These are phyloP conservation scores for Mrakia frigida DNA, from an alignment of 768 basidiomycete species.

Conservation along the genomic window DNA sequence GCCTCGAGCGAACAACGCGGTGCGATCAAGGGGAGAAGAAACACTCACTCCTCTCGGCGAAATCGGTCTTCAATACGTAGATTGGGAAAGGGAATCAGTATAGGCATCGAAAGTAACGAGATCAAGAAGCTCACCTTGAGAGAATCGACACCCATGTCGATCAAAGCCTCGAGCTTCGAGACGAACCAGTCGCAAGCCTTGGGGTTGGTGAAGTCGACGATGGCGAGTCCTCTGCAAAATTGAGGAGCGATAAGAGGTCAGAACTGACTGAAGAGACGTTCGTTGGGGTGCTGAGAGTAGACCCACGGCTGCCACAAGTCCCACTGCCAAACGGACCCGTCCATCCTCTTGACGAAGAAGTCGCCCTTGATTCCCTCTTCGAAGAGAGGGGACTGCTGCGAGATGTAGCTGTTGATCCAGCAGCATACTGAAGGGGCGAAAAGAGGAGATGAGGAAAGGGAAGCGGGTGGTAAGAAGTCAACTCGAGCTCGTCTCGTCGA, in stretches of 20 bases:
- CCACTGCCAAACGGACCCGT: constrained; percentile 55
- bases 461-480: too few species aligned
- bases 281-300: too few species aligned
- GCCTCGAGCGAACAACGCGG: too few species aligned
- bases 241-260: too few species aligned
- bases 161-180: constrained; percentile 49
- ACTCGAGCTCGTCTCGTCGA: too few species aligned
- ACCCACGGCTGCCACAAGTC: constrained; percentile 60
- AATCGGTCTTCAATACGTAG: constrained; percentile 59
- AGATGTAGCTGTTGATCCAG: constrained; percentile 68
- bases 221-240: constrained; percentile 39
- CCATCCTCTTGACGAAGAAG: constrained; percentile 63
- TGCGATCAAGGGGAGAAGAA: too few species aligned
- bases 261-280: too few species aligned
- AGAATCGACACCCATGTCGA: constrained; percentile 56
- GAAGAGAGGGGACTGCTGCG: constrained; percentile 54
- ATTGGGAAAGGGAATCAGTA: background rate
- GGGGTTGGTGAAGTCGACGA: constrained; percentile 62
- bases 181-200: constrained; percentile 56
- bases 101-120: background rate
- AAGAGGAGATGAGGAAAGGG: too few species aligned
- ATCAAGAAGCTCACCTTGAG: constrained; percentile 48
- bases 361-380: constrained; percentile 62
- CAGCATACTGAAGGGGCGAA: too few species aligned
- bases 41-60: constrained; percentile 59